Evolutionary conservation across 495 filamentous ascomycete species (phyloP).

Genomic region (Evansstolkia leycettana): DNA sequence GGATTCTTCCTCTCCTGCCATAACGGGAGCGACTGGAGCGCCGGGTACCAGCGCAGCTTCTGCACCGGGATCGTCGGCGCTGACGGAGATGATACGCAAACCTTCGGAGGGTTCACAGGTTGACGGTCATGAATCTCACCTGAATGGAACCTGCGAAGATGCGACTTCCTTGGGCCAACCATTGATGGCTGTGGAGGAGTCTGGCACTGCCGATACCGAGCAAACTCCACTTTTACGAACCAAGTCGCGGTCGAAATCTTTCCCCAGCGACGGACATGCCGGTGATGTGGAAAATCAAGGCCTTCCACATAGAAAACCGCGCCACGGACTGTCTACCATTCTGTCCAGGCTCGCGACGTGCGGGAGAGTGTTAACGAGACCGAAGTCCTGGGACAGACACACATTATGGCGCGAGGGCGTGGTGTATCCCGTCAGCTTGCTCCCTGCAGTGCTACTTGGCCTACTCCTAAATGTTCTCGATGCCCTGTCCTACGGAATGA

Average conservation of each 20-base stretch:
- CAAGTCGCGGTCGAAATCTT: slow-evolving; percentile 14
- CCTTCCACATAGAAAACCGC: slow-evolving; percentile 2
- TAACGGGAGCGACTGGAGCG: slow-evolving; percentile 3
- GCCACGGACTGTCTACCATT: slow-evolving; percentile 8
- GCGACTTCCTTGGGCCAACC: background rate
- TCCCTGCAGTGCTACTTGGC: slow-evolving; percentile 82
- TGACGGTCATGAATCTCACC: no score
- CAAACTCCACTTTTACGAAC: slow-evolving; percentile 30
- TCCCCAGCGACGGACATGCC: slow-evolving; percentile 17
- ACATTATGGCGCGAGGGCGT: slow-evolving; percentile 52
- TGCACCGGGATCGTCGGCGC: slow-evolving; percentile 37
- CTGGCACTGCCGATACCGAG: slow-evolving; percentile 16
- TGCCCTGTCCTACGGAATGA: slow-evolving; percentile 93
- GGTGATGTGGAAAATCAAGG: slow-evolving; percentile 30
- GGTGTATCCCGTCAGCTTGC: slow-evolving; percentile 49
- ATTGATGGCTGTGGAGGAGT: slow-evolving; percentile 2
- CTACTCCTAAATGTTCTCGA: slow-evolving; percentile 87
- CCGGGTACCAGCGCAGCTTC: slow-evolving; percentile 8
- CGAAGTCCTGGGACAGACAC: slow-evolving; percentile 60
- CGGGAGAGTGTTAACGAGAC: slow-evolving; percentile 28
- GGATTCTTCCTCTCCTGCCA: background rate
- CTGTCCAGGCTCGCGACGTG: slow-evolving; percentile 14
- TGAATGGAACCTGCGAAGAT: background rate
- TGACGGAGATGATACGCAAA: slow-evolving; percentile 51
- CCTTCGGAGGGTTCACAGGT: slow-evolving; percentile 25